Evolutionary conservation across 305 asterid species (phyloP), one percentile per base, ranked within the genome.

Genomic region (Lippia alba): DNA sequence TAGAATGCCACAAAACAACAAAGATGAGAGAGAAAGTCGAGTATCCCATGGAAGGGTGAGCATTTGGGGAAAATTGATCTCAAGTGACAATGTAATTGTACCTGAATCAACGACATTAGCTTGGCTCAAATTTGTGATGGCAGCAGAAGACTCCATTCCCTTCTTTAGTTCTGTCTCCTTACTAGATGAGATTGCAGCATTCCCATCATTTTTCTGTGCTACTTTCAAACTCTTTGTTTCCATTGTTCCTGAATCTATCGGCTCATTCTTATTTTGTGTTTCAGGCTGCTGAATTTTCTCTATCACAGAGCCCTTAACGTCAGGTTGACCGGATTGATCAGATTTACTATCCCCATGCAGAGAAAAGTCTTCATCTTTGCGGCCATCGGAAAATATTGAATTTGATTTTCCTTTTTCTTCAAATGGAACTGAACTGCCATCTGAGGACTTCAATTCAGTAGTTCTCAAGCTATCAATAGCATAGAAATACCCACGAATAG

Each of bases 401-500:
- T 56, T 56, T 56, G 16, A 20, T 10, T 56, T 56, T 24, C 9
- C 40, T 10, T 2, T 11, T 1, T 24, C n/a, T 56, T 56, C 61
- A 20, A 24, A 56, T 12, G 61, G 7, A 69, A 61, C 65, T 15
- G 64, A 16, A 48, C 19, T 69, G 51, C 65, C 40, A 30, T 49
- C 17, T 2, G 70, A 39, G 16, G 67, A 32, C 53, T 53, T 64
- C 24, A 58, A 24, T 4, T 45, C 65, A 55, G 59, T 48, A 55
- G 56, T 66, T 50, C 15, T 56, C 67, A 79, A 59, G 39, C 63
- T 64, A 36, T 76, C 79, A 24, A 72, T 71, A 46, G 74, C 69
- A 46, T 69, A 78, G 59, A 82, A 72, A 66, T 78, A 79, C 63
- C 73, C 80, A 44, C 79, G 80, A 57, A 80, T 74, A 8, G 81